Conservation (phyloP, 2,329 filamentous ascomycete species). For the Botrytis byssoidea region DNA sequence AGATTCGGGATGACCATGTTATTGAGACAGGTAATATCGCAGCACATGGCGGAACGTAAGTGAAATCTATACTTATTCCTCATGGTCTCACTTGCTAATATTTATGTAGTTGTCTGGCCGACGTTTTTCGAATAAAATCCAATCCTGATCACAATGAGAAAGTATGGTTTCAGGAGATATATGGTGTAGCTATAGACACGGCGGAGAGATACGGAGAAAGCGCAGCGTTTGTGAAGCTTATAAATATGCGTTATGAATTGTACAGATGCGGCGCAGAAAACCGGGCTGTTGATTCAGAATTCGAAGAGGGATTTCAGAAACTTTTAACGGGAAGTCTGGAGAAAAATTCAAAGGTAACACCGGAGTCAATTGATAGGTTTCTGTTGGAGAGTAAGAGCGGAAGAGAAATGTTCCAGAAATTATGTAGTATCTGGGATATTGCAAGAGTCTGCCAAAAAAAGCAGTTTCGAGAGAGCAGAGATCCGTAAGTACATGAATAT, state of each 20-base stretch:
- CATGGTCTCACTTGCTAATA: not conserved
- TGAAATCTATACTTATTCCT: not conserved
- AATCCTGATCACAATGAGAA: not conserved
- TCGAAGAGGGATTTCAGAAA: not conserved
- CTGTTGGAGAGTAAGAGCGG: not conserved
- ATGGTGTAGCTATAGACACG: not conserved
- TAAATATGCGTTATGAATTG: constrained; percentile 12
- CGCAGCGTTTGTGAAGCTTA: not conserved
- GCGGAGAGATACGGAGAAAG: not conserved
- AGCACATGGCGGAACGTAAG: constrained; percentile 15
- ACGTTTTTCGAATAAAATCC: constrained; percentile 3
- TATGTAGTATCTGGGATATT: not conserved
- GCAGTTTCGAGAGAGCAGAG: not conserved
- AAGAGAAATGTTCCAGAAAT: not conserved
- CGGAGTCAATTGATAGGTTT: not conserved
- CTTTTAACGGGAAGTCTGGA: not conserved
- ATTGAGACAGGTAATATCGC: constrained; percentile 7
- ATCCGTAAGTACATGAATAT: not conserved
- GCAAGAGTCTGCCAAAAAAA: not conserved
- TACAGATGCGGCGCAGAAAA: not conserved
- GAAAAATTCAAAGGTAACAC: not conserved
- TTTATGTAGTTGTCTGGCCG: not conserved
- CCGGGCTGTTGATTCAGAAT: not conserved
- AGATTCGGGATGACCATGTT: not conserved
- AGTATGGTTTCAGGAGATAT: not conserved